Evolutionary conservation across 306 rosid species (phyloP), one percentile per base, ranked within the genome.

Genomic region (Alnus rubra): DNA sequence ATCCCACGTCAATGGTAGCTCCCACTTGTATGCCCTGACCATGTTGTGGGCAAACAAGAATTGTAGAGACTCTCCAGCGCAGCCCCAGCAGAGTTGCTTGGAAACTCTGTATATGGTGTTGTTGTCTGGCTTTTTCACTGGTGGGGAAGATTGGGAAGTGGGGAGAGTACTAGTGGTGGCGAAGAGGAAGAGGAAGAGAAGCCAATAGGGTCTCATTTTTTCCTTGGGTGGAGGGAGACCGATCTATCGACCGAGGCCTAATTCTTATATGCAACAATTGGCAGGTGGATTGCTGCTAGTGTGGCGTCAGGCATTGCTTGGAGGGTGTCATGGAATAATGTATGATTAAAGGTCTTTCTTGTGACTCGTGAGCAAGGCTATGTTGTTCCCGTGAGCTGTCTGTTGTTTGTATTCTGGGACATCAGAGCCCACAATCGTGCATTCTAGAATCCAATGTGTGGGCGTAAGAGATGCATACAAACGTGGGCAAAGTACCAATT

Each of bases 11-110:
- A 92, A 28, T 19, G 96, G 96, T 3, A 82, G 12, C 76, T 89
- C 98, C 93, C 90, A 83, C 69, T 90, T 92, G 7, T 81, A 50
- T 50, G 98, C 96, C 51, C 96, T 81, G 0, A 89, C 89, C 62
- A 92, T 6, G 83, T 94, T 94, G 81, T 94, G 93, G 7, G 81
- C 84, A 79, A 84, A 94, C 31, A 94, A 60, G 77, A 92, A 94
- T 50, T 94, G 86, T 9, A 94, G 15, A 1, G 98, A 88, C 74
- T 92, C 98, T 1, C 76, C 84, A 0, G 89, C n/a, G 90, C 98
- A 94, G 0, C 91, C 91, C 96, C 87, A 89, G 82, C 98, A 94
- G 16, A 92, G 86, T 14, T 92, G 92, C 84, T 92, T 92, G 2
- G 98, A 92, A 2, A 90, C 76, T 28, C 42, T 73, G 81, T 83